These are phyloP conservation scores for Naegleria fowleri DNA, from an alignment of 208 protist species.

Conservation along the genomic window DNA sequence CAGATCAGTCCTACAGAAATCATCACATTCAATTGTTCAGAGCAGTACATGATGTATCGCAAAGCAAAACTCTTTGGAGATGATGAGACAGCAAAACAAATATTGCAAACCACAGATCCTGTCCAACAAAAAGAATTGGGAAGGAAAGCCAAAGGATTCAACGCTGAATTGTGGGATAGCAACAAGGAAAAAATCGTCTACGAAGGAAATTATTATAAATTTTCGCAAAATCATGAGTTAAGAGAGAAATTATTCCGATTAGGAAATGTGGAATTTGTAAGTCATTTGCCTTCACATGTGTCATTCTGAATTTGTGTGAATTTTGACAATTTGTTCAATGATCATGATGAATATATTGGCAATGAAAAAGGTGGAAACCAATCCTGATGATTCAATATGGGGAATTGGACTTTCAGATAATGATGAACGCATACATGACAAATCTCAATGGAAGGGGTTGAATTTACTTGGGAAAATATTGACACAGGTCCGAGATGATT, in stretches of 20 bases:
- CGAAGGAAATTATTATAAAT: slow-evolving; percentile 19
- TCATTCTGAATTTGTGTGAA: no score
- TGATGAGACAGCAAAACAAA: not conserved
- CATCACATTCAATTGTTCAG: slow-evolving; percentile 8
- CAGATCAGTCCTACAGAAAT: not conserved
- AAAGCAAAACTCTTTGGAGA: slow-evolving; percentile 35
- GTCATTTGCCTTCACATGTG: no score
- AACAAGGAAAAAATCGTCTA: not conserved
- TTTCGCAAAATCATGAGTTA: slow-evolving; percentile 28
- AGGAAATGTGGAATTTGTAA: not conserved
- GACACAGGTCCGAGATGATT: not conserved
- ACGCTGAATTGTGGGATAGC: not conserved
- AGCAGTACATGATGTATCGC: slow-evolving; percentile 34
- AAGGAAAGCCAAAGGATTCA: slow-evolving; percentile 10
- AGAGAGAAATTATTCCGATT: not conserved
- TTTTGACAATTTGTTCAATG: no score
- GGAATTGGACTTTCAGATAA: slow-evolving; percentile 23
- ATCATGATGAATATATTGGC: no score
- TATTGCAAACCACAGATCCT: not conserved
- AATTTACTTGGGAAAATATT: not conserved
- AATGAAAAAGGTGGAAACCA: slow-evolving; percentile 25
- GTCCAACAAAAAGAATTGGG: slow-evolving; percentile 25
- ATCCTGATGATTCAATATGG: slow-evolving; percentile 35
- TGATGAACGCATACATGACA: not conserved
- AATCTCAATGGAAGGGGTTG: not conserved